phyloP scores from a whole-genome alignment of 2,329 filamentous ascomycete genomes.

The Trichoderma sp. region DNA sequence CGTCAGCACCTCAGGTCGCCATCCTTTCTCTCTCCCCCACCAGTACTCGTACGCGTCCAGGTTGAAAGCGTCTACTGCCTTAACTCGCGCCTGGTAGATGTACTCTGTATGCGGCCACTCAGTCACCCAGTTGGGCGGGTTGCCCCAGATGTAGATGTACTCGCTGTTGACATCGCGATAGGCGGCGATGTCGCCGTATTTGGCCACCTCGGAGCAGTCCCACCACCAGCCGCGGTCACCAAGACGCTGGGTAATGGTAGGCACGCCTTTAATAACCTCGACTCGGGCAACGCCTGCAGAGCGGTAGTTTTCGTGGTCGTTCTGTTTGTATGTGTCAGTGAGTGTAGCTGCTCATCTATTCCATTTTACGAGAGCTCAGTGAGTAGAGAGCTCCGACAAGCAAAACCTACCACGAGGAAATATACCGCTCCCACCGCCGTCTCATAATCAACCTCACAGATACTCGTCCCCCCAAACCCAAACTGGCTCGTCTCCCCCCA shows the following conservation, averaged over 20 bases:
- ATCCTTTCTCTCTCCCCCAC: constrained; percentile 43
- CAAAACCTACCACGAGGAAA: constrained; percentile 40
- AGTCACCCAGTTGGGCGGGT: constrained; percentile 38
- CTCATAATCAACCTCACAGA: constrained; percentile 39
- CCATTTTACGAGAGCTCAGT: not conserved
- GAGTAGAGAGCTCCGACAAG: not conserved
- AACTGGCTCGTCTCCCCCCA: constrained; percentile 42
- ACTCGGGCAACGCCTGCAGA: constrained; percentile 43
- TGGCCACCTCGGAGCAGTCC: constrained; percentile 35
- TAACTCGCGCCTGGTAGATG: constrained; percentile 42
- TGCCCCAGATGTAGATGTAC: constrained; percentile 44
- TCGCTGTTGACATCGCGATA: constrained; percentile 43
- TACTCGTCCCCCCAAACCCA: constrained; percentile 45
- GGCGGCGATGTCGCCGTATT: constrained; percentile 43
- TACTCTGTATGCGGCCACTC: constrained; percentile 35
- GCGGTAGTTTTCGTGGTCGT: constrained; percentile 37
- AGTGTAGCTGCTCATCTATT: not conserved
- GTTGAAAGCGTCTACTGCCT: constrained; percentile 40
- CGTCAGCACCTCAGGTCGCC: constrained; percentile 38
- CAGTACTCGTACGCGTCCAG: constrained; percentile 44
- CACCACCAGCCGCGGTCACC: constrained; percentile 39
- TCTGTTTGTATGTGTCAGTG: constrained; percentile 30
- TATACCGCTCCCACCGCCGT: constrained; percentile 38
- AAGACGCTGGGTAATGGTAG: constrained; percentile 39
- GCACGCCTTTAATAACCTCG: constrained; percentile 37